Conservation (phyloP, 192 early-diverging fungal species). For the Backusella mclennaniae region DNA sequence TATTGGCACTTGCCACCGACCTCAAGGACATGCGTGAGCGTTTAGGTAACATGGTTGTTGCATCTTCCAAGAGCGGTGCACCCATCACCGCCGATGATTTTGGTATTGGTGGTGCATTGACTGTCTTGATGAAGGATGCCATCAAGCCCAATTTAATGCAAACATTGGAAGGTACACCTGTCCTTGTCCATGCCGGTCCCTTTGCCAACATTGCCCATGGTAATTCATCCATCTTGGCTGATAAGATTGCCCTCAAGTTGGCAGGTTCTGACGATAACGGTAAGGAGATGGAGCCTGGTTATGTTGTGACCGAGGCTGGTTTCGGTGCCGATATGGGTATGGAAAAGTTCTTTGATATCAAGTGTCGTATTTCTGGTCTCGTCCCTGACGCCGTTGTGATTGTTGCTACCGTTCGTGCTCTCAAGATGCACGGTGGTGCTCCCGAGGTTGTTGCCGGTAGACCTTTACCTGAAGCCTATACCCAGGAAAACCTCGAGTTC, state of each 20-base stretch:
- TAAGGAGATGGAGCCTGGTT: conserved; percentile 62
- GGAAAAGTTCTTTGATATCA: conserved; percentile 99
- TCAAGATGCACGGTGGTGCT: conserved; percentile 98
- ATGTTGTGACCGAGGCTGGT: conserved; percentile 97
- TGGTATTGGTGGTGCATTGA: conserved; percentile 91
- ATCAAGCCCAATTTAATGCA: conserved; percentile 99
- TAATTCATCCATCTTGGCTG: conserved; percentile 95
- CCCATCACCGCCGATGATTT: conserved; percentile 96
- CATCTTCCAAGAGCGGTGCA: conserved; percentile 72
- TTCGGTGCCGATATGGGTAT: conserved; percentile 99
- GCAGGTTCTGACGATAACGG: conserved; percentile 69
- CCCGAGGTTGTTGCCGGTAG: conserved; percentile 90
- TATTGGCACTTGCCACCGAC: conserved; percentile 89
- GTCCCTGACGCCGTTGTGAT: conserved; percentile 90
- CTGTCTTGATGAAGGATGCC: conserved; percentile 98
- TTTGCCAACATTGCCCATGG: conserved; percentile 99
- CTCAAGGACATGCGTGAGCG: conserved; percentile 91
- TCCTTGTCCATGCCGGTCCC: conserved; percentile 98
- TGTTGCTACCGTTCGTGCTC: conserved; percentile 89
- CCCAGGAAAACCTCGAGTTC: conserved; percentile 83
- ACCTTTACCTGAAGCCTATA: conserved; percentile 88
- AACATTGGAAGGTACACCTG: conserved; percentile 98
- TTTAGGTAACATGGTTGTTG: conserved; percentile 94
- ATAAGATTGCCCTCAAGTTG: conserved; percentile 92
- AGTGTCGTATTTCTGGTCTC: conserved; percentile 88